These are phyloP conservation scores for Limonium bicolor DNA, from an alignment of 148 eudicot species.

Conservation along the genomic window DNA sequence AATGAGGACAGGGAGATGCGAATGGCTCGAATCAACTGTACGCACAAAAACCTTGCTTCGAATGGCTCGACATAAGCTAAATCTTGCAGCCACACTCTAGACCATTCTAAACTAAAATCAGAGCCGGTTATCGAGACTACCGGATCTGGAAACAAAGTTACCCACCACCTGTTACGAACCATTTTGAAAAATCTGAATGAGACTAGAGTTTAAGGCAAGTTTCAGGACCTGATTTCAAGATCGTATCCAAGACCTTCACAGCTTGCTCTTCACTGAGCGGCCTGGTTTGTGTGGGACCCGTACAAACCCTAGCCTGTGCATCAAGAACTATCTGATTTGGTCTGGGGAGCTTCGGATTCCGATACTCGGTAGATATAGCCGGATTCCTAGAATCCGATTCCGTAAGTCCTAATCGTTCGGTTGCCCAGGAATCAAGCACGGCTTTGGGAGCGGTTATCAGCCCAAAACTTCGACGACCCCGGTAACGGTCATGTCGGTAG, in stretches of 20 bases:
- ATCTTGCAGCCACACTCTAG: no score
- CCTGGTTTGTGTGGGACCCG: conserved; percentile 85
- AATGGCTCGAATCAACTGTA: no score
- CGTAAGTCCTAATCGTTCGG: conserved; percentile 18
- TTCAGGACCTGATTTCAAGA: conserved; percentile 58
- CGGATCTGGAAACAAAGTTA: no score
- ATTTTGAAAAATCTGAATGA: no score
- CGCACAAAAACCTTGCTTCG: no score
- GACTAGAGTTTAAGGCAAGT: neutral
- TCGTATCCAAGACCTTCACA: conserved; percentile 56
- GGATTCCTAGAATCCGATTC: conserved; percentile 36
- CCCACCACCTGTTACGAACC: no score
- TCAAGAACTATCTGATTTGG: conserved; percentile 84
- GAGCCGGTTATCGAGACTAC: no score
- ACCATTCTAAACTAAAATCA: no score
- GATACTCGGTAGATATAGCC: conserved; percentile 46
- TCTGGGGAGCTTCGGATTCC: conserved; percentile 24
- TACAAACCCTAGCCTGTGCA: conserved; percentile 86
- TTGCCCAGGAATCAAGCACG: conserved; percentile 19
- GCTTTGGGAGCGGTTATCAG: conserved; percentile 19
- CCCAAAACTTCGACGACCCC: conserved; percentile 13
- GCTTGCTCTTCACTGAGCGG: conserved; percentile 70
- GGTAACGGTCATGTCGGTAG: no score
- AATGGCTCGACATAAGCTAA: no score
- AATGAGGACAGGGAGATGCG: no score